Percentiles rank a stretch among this genome's conserved stretches.
Evolutionary conservation across 768 basidiomycete species (phyloP).

Genomic region (Boletus pseudo-olivaceus): DNA sequence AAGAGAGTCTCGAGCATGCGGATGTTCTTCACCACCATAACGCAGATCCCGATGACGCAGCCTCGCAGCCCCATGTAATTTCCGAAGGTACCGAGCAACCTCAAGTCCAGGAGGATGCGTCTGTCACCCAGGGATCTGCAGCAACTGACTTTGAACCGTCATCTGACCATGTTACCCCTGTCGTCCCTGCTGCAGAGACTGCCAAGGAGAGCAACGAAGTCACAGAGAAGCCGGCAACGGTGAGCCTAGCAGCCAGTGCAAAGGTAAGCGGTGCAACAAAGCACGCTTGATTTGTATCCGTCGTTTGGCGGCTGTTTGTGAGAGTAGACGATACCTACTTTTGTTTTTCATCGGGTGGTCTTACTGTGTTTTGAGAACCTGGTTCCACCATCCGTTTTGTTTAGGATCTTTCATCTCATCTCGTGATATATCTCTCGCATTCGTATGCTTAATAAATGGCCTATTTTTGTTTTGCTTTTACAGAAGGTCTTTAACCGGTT

Average conservation of each 20-base stretch:
- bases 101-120: background rate
- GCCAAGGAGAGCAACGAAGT: slow-evolving; percentile 23
- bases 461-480: slow-evolving; percentile 9
- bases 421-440: slow-evolving; percentile 3
- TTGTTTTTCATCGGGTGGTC: background rate
- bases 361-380: background rate
- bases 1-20: slow-evolving; percentile 37
- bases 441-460: slow-evolving; percentile 24
- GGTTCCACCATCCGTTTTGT: background rate
- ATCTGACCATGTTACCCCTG: slow-evolving; percentile 2
- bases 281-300: slow-evolving; percentile 11
- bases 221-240: slow-evolving; percentile 25
- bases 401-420: background rate
- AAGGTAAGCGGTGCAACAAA: slow-evolving; percentile 26
- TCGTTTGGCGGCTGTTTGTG: background rate
- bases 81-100: background rate
- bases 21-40: slow-evolving; percentile 52
- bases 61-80: background rate
- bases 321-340: background rate
- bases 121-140: slow-evolving; percentile 3
- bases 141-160: background rate
- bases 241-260: slow-evolving; percentile 29
- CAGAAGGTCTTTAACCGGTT: slow-evolving; percentile 30
- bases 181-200: slow-evolving; percentile 1
- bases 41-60: slow-evolving; percentile 1